A percentile compares a stretch with the other conserved stretches of the same genome.
phyloP scores from a whole-genome alignment of 2,329 filamentous ascomycete species.

The Parasarocladium wereldwijsianum region DNA sequence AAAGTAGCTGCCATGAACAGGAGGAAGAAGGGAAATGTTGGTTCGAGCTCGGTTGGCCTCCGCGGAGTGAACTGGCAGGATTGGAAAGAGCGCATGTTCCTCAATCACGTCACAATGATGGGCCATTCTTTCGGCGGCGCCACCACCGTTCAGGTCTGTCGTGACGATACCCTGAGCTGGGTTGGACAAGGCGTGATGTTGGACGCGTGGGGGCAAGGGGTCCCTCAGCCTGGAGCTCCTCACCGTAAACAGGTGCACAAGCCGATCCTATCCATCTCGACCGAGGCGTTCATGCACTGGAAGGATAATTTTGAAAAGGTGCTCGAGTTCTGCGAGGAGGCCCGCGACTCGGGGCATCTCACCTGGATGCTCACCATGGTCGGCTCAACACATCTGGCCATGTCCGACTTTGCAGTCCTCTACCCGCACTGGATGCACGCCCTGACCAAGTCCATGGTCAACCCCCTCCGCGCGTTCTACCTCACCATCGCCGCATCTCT shows the following conservation, averaged over 20 bases:
- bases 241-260: slow-evolving; percentile 28
- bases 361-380: slow-evolving; percentile 37
- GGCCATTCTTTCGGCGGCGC: slow-evolving; percentile 56
- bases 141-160: slow-evolving; percentile 44
- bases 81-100: slow-evolving; percentile 41
- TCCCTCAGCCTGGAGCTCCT: slow-evolving; percentile 24
- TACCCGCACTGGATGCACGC: slow-evolving; percentile 44
- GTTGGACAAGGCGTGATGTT: slow-evolving; percentile 51
- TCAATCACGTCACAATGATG: slow-evolving; percentile 43
- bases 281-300: slow-evolving; percentile 60
- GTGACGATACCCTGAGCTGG: slow-evolving; percentile 37
- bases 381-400: slow-evolving; percentile 50
- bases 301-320: slow-evolving; percentile 45
- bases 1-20: slow-evolving; percentile 36
- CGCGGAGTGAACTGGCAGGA: slow-evolving; percentile 37
- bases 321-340: slow-evolving; percentile 40
- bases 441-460: slow-evolving; percentile 47
- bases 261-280: slow-evolving; percentile 49
- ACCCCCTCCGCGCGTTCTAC: slow-evolving; percentile 46
- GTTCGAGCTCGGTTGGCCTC: slow-evolving; percentile 43
- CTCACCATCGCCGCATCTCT: slow-evolving; percentile 48
- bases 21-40: slow-evolving; percentile 39
- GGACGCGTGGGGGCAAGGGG: slow-evolving; percentile 47
- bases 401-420: slow-evolving; percentile 51
- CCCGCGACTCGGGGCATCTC: slow-evolving; percentile 25